Conservation (phyloP, 2,329 filamentous ascomycete genomes). For the Beauveria rudraprayagi region DNA sequence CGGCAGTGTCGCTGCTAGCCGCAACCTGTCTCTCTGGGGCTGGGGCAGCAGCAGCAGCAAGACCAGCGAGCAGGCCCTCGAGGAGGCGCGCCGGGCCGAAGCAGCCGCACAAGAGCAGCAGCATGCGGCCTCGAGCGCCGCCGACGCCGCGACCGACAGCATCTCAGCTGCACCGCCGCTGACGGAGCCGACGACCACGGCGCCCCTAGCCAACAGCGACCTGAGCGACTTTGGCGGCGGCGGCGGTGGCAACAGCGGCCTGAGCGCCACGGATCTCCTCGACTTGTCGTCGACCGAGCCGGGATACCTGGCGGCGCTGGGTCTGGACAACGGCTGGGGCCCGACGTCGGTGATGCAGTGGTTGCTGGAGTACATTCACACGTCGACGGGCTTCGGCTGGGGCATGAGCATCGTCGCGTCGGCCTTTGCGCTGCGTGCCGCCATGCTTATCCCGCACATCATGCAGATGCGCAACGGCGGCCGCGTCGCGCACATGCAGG, state of each 20-base stretch:
- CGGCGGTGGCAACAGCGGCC: slow-evolving; percentile 23
- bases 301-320: slow-evolving; percentile 75
- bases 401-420: slow-evolving; percentile 64
- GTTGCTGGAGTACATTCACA: slow-evolving; percentile 73
- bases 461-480: slow-evolving; percentile 31
- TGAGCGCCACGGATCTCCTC: slow-evolving; percentile 38
- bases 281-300: slow-evolving; percentile 60
- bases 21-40: slow-evolving; percentile 16
- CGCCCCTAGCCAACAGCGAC: slow-evolving; percentile 11
- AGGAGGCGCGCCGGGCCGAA: slow-evolving; percentile 13
- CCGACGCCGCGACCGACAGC: slow-evolving; percentile 11
- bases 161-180: slow-evolving; percentile 15
- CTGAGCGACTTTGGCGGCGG: slow-evolving; percentile 24
- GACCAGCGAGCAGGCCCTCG: slow-evolving; percentile 7
- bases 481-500: slow-evolving; percentile 49
- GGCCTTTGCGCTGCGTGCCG: slow-evolving; percentile 55
- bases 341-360: slow-evolving; percentile 67
- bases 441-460: slow-evolving; percentile 55
- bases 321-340: slow-evolving; percentile 72
- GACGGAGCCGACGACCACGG: slow-evolving; percentile 14
- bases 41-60: slow-evolving; percentile 26
- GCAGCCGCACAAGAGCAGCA: not conserved
- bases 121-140: slow-evolving; percentile 4
- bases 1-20: slow-evolving; percentile 23
- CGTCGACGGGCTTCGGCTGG: slow-evolving; percentile 72